Percentiles rank a stretch among this genome's conserved stretches.
These are phyloP conservation scores for Hypomyces rosellus DNA, from an alignment of 2,329 filamentous ascomycete species.

Conservation along the genomic window DNA sequence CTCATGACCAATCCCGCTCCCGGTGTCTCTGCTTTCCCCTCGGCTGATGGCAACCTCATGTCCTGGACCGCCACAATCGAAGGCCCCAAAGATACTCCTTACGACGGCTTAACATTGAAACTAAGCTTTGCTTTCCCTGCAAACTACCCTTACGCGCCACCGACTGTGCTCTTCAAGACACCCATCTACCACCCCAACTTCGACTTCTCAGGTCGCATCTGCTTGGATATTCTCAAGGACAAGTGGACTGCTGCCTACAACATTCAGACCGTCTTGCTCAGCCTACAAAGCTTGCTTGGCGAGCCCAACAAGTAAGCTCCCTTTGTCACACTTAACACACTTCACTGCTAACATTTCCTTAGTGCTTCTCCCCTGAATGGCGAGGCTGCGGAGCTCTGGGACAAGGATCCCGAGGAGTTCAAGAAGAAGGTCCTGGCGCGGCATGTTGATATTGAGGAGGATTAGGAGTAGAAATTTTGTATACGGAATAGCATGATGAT, in stretches of 20 bases:
- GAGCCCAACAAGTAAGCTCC: slow-evolving; percentile 91
- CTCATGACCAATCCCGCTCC: slow-evolving; percentile 94
- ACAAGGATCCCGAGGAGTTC: slow-evolving; percentile 80
- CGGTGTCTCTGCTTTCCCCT: slow-evolving; percentile 91
- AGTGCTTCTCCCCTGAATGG: slow-evolving; percentile 93
- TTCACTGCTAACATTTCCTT: slow-evolving; percentile 14
- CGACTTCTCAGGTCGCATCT: slow-evolving; percentile 95
- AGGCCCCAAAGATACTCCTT: slow-evolving; percentile 86
- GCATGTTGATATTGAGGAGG: slow-evolving; percentile 59
- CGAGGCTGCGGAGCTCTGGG: slow-evolving; percentile 94
- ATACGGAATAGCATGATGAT: not conserved
- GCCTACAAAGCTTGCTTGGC: slow-evolving; percentile 87
- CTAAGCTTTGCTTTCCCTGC: slow-evolving; percentile 83
- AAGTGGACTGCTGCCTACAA: slow-evolving; percentile 99
- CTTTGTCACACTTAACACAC: not conserved
- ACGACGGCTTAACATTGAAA: slow-evolving; percentile 82
- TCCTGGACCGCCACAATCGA: slow-evolving; percentile 91
- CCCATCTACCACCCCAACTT: slow-evolving; percentile 99
- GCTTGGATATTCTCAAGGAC: slow-evolving; percentile 95
- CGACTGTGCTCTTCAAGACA: slow-evolving; percentile 93
- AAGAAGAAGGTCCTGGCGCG: slow-evolving; percentile 65
- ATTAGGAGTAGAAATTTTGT: slow-evolving; percentile 22
- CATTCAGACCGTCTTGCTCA: slow-evolving; percentile 85
- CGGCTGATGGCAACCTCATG: slow-evolving; percentile 81
- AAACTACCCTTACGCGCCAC: slow-evolving; percentile 89